These are phyloP conservation scores for Alternaria viburni DNA, from an alignment of 2,329 filamentous ascomycete species.

Conservation along the genomic window DNA sequence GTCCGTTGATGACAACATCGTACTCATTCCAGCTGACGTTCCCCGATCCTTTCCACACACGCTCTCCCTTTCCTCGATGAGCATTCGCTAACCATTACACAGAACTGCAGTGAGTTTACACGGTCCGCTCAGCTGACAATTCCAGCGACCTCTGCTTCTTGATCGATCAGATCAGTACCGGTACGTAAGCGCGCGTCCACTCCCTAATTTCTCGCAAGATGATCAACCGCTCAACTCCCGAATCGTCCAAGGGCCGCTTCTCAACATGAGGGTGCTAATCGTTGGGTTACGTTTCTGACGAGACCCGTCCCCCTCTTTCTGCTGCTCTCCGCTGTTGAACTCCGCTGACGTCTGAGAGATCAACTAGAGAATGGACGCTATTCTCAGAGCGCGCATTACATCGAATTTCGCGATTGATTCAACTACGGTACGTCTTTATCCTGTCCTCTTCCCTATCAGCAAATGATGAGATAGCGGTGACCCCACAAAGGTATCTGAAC, in stretches of 20 bases:
- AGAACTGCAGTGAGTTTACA: not conserved
- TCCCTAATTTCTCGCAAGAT: not conserved
- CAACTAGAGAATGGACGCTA: not conserved
- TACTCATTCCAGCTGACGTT: not conserved
- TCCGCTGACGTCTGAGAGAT: not conserved
- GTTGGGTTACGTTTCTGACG: not conserved
- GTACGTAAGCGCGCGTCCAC: not conserved
- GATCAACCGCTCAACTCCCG: not conserved
- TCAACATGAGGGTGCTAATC: not conserved
- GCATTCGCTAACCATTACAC: not conserved
- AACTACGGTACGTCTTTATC: not conserved
- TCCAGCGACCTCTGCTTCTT: not conserved
- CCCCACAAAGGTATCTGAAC: not conserved
- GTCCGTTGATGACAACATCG: not conserved
- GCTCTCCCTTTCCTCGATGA: not conserved
- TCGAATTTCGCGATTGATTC: not conserved
- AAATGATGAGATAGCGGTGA: not conserved
- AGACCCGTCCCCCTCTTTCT: not conserved
- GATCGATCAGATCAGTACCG: not conserved
- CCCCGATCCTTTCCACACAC: not conserved
- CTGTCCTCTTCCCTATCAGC: not conserved
- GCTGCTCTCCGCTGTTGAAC: not conserved
- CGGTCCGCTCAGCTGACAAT: not conserved
- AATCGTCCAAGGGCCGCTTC: not conserved
- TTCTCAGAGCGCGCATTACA: rapidly evolving